These are phyloP conservation scores for Aspergillus leporis DNA, from an alignment of 495 filamentous ascomycete species.

Conservation along the genomic window DNA sequence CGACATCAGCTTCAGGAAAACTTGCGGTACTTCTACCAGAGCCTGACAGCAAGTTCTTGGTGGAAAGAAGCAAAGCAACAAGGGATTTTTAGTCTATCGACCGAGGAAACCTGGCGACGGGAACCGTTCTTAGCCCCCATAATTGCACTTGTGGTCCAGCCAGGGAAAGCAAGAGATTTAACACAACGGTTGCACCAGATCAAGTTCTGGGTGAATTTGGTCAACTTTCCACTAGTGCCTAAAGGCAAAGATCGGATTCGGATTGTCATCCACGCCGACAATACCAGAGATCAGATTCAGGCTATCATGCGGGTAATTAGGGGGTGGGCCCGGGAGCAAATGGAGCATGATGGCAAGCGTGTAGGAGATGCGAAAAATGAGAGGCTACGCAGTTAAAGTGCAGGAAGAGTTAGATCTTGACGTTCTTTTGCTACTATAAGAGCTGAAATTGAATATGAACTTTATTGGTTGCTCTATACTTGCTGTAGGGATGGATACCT, in stretches of 20 bases:
- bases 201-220: constrained; percentile 11
- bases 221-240: constrained; percentile 8
- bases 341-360: not conserved
- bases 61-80: constrained; percentile 5
- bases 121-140: constrained; percentile 7
- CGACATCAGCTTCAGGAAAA: constrained; percentile 13
- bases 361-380: not conserved
- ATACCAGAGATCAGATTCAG: constrained; percentile 9
- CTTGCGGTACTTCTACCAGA: constrained; percentile 10
- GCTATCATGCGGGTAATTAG: not conserved
- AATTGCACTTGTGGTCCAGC: not conserved
- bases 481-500: too few species aligned
- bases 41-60: constrained; percentile 3
- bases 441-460: too few species aligned
- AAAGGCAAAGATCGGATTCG: constrained; percentile 8
- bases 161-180: not conserved
- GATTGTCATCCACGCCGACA: constrained; percentile 12
- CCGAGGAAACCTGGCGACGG: constrained; percentile 7
- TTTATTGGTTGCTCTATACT: too few species aligned
- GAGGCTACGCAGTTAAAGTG: not conserved
- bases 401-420: not conserved
- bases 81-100: constrained; percentile 8
- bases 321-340: constrained; percentile 4
- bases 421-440: too few species aligned
- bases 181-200: not conserved